Base-by-base conservation (phyloP, 148 eudicot genomes). In the Rhododendron williamsianum region DNA sequence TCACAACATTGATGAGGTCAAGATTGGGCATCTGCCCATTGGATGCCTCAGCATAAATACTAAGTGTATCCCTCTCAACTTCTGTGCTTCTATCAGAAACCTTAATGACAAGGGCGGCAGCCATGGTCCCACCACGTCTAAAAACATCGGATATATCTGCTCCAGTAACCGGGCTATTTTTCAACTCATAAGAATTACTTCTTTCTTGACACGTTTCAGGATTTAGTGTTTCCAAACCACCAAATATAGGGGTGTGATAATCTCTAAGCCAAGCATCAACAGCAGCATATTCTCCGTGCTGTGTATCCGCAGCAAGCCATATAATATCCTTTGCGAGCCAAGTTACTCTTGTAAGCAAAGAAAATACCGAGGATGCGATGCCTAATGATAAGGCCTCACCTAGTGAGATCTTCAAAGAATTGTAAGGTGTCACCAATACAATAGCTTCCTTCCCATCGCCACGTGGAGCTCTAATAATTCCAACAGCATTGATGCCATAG, bases 21-120 rank as follows among this genome's bases (percentile, higher is more conserved):
- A 97, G 93, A 87, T 97, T 97, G 87, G 99, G 99, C 98, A 97
- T 97, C 83, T 97, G 99, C 80, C 98, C 99, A 81, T 97, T 97
- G 84, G 98, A 92, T 81, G 99, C 99, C 91, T 97, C 99, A 27
- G 99, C 95, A 91, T 90, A 94, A 60, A 95, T 92, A 79, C 89
- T 92, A 65, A 97, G 92, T 27, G 92, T 86, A 81, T 95, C 98
- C 82, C 87, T 88, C 80, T 87, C 91, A 36, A 78, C 77, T 30
- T 89, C 90, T 43, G 78, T 58, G 35, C 86, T 89, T 72, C 86
- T 90, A 83, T 91, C 89, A 83, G 86, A 85, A 87, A 94, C 99
- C 89, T 97, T 95, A 78, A 97, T 91, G 52, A 97, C 94, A 90
- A 97, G 89, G 69, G 98, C 98, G 81, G 99, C 98, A 78, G 98